These are phyloP conservation scores for Omphalotus guepiniiformis DNA, from an alignment of 768 basidiomycete genomes.

Conservation along the genomic window DNA sequence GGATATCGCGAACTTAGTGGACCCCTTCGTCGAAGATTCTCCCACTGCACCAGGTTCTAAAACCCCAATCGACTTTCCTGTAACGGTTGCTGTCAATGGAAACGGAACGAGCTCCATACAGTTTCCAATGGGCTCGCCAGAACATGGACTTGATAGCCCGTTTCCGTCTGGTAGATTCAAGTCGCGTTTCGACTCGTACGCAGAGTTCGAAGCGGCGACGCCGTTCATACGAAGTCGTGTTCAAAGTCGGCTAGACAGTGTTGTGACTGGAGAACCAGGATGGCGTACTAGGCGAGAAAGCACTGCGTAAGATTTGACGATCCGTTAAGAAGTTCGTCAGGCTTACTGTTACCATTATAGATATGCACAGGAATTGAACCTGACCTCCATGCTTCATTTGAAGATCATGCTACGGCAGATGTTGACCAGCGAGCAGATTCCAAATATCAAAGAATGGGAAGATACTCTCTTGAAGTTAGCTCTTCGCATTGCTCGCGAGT, in stretches of 20 bases:
- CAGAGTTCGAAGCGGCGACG: constrained; percentile 66
- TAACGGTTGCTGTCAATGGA: constrained; percentile 44
- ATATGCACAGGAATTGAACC: constrained; percentile 79
- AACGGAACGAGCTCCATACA: constrained; percentile 67
- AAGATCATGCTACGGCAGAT: constrained; percentile 90
- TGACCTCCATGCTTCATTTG: constrained; percentile 84
- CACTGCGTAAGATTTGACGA: constrained; percentile 64
- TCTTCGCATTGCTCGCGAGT: constrained; percentile 78
- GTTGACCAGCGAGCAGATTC: constrained; percentile 76
- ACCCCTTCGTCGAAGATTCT: constrained; percentile 39
- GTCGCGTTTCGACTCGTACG: constrained; percentile 67
- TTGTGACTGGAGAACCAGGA: constrained; percentile 56
- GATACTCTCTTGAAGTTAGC: constrained; percentile 76
- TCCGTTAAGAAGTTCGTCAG: constrained; percentile 1
- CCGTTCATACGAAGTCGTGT: constrained; percentile 85
- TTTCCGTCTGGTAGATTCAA: constrained; percentile 43
- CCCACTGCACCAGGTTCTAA: constrained; percentile 40
- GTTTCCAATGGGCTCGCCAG: constrained; percentile 78
- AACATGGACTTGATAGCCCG: constrained; percentile 58
- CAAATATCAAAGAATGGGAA: constrained; percentile 86
- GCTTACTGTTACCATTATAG: constrained; percentile 32
- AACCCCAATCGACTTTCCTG: constrained; percentile 55
- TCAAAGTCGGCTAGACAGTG: constrained; percentile 67
- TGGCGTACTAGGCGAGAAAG: constrained; percentile 89
- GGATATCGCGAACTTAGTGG: constrained; percentile 41